Evolutionary conservation across 352 stramenopile species (phyloP), one percentile per base, ranked within the genome.

Genomic region (Phytophthora hybrid): DNA sequence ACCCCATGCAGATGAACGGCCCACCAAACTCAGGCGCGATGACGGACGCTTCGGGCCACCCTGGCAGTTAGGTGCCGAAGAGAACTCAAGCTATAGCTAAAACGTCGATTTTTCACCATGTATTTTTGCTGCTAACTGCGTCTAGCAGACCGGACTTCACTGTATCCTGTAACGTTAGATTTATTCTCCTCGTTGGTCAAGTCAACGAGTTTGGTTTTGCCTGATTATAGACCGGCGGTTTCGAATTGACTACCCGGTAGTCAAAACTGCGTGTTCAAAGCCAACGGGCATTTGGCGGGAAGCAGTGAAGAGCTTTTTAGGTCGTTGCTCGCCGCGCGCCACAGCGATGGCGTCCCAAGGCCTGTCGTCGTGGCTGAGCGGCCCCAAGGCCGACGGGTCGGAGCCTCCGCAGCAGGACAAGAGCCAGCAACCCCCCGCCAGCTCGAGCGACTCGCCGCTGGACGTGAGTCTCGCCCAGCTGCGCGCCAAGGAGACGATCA

Each of bases 391-490:
- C 1, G 54, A 66, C 5, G 14, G 54, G 41, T 10, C 16, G 41
- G 41, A 18, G 37, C 34, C 13, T 4, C 10, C 16, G 11, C 34
- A 44, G 37, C 37, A 44, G 37, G 37, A 44, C 37, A 44, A 44
- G 37, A 26, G 11, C 37, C 37, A 44, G 16, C 10, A 26, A 26
- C 23, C 34, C 34, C 1, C 56, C 10, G 19, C 31, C 23, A 63
- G 23, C 23, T 54, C 54, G 31, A 76, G 34, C 49, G 74, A 78
- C 53, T 89, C 78, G 18, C 78, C 82, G 14, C 49, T 87, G 14
- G 82, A 89, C 55, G 77, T 86, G 39, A 80, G 55, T 19, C 60
- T 85, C 14, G 70, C 52, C 56, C 77, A 89, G 44, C 29, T 91
- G 57, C 71, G 74, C 2, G 72, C 71, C 32, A 74, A 80, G 59